phyloP scores from a whole-genome alignment of 257 asterid genomes.

The Ehretia macrophylla region DNA sequence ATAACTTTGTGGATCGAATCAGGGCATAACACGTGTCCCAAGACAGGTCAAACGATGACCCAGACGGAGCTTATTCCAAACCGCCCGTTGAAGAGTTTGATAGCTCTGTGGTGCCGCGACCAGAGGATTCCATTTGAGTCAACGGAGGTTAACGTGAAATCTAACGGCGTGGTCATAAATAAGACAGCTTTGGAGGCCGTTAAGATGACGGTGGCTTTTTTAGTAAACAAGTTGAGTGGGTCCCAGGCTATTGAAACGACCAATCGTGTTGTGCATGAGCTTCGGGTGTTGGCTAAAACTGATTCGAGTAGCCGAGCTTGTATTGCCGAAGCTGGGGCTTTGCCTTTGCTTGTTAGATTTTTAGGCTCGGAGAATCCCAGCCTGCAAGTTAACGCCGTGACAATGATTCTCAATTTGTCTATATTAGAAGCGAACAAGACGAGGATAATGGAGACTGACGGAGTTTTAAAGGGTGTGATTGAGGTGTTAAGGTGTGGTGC shows the following conservation, averaged over 20 bases:
- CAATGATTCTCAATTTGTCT: conserved; percentile 76
- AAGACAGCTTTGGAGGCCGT: conserved; percentile 79
- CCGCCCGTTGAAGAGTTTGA: conserved; percentile 66
- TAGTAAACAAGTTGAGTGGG: conserved; percentile 51
- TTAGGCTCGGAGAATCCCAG: conserved; percentile 60
- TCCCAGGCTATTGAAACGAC: conserved; percentile 40
- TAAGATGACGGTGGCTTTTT: conserved; percentile 72
- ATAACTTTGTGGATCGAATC: conserved; percentile 77
- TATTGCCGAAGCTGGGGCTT: conserved; percentile 81
- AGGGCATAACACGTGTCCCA: conserved; percentile 83
- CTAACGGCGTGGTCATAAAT: conserved; percentile 22
- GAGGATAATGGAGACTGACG: conserved; percentile 76
- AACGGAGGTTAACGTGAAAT: conserved; percentile 28
- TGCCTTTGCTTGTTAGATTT: conserved; percentile 58
- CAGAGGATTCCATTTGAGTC: conserved; percentile 72
- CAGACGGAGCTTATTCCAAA: conserved; percentile 61
- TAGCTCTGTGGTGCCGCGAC: conserved; percentile 79
- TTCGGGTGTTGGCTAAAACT: conserved; percentile 67
- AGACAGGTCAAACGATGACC: conserved; percentile 70
- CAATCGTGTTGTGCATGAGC: conserved; percentile 74
- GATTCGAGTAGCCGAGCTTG: conserved; percentile 74
- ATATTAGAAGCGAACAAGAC: conserved; percentile 73
- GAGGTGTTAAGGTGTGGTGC: conserved; percentile 77
- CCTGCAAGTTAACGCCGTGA: conserved; percentile 79
- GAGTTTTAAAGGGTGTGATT: conserved; percentile 61